Base-by-base conservation (phyloP, 108 stramenopile genomes). In the Cyclotella sp. region DNA sequence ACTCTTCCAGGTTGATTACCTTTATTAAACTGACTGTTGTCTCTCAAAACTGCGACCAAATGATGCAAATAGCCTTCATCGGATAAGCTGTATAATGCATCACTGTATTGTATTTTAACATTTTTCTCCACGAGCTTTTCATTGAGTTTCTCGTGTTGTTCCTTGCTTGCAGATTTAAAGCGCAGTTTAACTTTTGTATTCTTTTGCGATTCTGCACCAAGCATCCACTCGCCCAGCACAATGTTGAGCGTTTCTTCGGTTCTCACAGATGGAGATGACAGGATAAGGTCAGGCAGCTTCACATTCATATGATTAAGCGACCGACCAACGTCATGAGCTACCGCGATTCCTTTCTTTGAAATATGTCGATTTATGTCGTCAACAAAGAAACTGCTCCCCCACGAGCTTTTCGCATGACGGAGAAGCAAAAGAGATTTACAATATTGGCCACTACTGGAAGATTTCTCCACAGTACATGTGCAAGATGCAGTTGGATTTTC, bases 361-460 rank as follows among this genome's bases (percentile, higher is more conserved):
- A 73, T 16, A 15, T 54, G 73, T 22, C 73, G 47, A 64, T 73
- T 43, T 15, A 63, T 60, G 43, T 73, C 73, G 63, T 73, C 30
- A 0, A 73, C 45, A 45, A 54, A 63, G 9, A 42, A 63, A 13
- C 73, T 73, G 59, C 63, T 63, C 10, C 53, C 41, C 63, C 63
- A 73, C 27, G 73, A 73, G 41, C 45, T 49, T 42, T 73, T 73
- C 39, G 73, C 73, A 54, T 73, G 73, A 15, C 73, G 62, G 24
- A 73, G 63, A 18, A 73, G 73, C 41, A 63, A 21, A 26, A 73
- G 62, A 15, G 73, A 60, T 54, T 73, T 73, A 51, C 60, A 73
- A 16, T 69, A 34, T 21, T 69, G 39, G 40, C 39, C 40, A 63
- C 9, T 34, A 44, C 16, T 0, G 27, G 40, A 24, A 43, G 55